Percentiles rank a stretch among this genome's conserved stretches.
phyloP scores from a whole-genome alignment of 225 moss, liverwort and hornwort genomes.

The Physcomitrellopsis africana region DNA sequence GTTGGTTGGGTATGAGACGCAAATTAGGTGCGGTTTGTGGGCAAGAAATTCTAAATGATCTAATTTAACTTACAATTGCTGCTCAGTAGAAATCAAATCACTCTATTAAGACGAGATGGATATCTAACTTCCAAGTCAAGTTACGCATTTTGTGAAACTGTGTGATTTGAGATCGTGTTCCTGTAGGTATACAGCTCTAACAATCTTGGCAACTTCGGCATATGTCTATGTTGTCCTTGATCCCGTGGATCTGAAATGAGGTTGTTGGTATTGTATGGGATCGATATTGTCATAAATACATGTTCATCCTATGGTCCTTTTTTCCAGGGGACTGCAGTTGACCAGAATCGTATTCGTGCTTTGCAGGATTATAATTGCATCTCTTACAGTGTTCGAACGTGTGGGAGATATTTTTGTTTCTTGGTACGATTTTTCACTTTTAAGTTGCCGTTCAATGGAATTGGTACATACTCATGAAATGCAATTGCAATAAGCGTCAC shows the following conservation, averaged over 20 bases:
- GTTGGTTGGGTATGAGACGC: no score
- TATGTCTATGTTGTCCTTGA: background rate
- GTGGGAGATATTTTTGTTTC: slow-evolving; percentile 85
- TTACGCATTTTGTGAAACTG: no score
- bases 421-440: slow-evolving; percentile 55
- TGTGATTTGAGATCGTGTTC: no score
- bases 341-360: slow-evolving; percentile 1
- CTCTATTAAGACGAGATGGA: no score
- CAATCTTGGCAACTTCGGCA: background rate
- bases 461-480: background rate
- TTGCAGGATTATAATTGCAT: slow-evolving; percentile 87
- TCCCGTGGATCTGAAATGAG: slow-evolving; percentile 9
- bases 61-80: no score
- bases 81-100: no score
- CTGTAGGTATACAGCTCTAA: background rate
- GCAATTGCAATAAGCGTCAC: background rate
- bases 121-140: no score
- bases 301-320: background rate
- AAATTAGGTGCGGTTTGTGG: no score
- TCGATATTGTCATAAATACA: background rate
- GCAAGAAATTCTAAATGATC: no score
- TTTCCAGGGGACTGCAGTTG: background rate
- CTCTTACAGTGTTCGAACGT: slow-evolving; percentile 78
- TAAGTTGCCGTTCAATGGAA: background rate
- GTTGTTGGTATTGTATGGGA: slow-evolving; percentile 17